phyloP scores from a whole-genome alignment of 2,329 filamentous ascomycete species.

The Aspergillaceae sp. region DNA sequence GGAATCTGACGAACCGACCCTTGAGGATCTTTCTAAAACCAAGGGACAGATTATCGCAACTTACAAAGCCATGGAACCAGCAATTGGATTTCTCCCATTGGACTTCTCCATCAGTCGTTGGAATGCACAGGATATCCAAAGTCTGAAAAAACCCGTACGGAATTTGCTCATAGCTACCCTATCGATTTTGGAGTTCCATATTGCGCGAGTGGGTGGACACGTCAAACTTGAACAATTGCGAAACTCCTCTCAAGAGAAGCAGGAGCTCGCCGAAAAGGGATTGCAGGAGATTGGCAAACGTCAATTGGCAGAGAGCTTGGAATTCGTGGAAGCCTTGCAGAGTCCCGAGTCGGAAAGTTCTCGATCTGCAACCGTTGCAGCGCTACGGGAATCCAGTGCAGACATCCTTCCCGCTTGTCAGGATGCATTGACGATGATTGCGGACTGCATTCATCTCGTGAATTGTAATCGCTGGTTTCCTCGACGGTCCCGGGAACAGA shows the following conservation, averaged over 20 bases:
- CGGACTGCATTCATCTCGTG: constrained; percentile 21
- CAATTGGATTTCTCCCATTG: constrained; percentile 38
- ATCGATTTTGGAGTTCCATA: constrained; percentile 38
- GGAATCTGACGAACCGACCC: constrained; percentile 9
- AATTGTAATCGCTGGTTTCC: constrained; percentile 23
- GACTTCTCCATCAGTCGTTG: constrained; percentile 42
- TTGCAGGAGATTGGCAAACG: constrained; percentile 19
- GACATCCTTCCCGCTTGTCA: constrained; percentile 20
- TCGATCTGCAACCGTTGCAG: constrained; percentile 24
- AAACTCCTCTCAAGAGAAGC: neutral
- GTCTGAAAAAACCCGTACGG: constrained; percentile 29
- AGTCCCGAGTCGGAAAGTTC: constrained; percentile 29
- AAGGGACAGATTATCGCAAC: constrained; percentile 25
- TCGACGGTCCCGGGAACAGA: constrained; percentile 12
- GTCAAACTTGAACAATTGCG: constrained; percentile 12
- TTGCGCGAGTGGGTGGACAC: constrained; percentile 19
- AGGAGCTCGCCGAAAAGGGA: constrained; percentile 11
- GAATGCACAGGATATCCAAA: constrained; percentile 37
- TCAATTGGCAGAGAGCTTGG: constrained; percentile 25
- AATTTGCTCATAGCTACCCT: constrained; percentile 28
- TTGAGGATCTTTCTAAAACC: constrained; percentile 20
- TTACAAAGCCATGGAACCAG: constrained; percentile 33
- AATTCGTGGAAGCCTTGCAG: constrained; percentile 31
- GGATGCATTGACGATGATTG: constrained; percentile 13
- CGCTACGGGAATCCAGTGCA: constrained; percentile 21